Conservation (phyloP, 345 rosid genomes). For the Acer saccharum region DNA sequence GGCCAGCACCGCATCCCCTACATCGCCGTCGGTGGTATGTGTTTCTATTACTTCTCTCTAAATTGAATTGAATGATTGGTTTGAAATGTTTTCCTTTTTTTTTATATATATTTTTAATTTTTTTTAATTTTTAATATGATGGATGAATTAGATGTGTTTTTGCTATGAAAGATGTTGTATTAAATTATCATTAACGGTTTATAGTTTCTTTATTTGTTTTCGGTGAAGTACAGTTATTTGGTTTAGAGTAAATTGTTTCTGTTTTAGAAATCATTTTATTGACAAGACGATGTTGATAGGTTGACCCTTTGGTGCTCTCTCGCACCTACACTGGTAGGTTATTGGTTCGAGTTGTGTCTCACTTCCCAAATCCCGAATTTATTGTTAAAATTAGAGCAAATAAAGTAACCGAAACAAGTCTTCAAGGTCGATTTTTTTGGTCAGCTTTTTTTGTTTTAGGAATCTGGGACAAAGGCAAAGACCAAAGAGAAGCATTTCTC, state of each 20-base stretch:
- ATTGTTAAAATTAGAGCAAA: not conserved
- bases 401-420: not conserved
- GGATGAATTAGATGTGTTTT: no score
- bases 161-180: no score
- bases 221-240: not conserved
- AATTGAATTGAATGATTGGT: not conserved
- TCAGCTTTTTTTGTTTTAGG: not conserved
- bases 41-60: not conserved
- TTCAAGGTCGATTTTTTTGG: not conserved
- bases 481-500: not conserved
- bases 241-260: not conserved
- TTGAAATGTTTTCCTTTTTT: not conserved
- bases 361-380: no score
- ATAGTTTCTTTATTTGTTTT: not conserved
- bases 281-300: no score
- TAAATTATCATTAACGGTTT: no score
- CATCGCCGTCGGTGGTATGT: constrained; percentile 85
- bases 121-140: no score
- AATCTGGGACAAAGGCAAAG: not conserved
- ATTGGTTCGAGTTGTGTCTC: no score
- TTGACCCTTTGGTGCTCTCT: no score
- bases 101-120: no score
- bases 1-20: constrained; percentile 94
- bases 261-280: not conserved
- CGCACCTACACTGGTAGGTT: no score